Evolutionary conservation across 202 grass and related monocot species (phyloP).

Genomic region (Cymbopogon flexuosus): DNA sequence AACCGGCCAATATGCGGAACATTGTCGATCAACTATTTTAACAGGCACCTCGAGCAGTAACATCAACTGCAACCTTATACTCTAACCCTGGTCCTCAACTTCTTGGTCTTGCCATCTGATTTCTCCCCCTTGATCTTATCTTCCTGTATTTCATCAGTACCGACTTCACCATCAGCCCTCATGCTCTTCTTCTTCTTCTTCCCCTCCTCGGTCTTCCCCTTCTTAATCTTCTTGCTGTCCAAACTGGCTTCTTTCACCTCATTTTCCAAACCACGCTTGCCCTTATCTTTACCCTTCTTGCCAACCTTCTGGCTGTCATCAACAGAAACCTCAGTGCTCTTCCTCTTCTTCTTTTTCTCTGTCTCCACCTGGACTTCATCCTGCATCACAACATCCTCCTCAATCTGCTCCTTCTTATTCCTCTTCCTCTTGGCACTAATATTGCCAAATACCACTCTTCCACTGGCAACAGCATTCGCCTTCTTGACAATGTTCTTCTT

Average conservation of each 20-base stretch:
- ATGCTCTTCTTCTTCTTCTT: neutral
- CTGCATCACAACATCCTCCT: constrained; percentile 9
- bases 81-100: constrained; percentile 27
- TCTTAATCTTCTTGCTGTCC: constrained; percentile 28
- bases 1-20: neutral
- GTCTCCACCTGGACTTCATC: neutral
- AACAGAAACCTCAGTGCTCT: neutral
- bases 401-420: constrained; percentile 37
- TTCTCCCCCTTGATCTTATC: constrained; percentile 32
- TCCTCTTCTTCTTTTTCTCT: constrained; percentile 41
- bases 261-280: neutral
- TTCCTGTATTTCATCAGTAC: neutral
- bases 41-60: neutral
- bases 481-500: constrained; percentile 25
- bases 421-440: constrained; percentile 35
- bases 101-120: constrained; percentile 23
- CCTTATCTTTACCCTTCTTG: constrained; percentile 35
- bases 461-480: neutral
- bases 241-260: constrained; percentile 22
- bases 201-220: constrained; percentile 1
- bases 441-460: neutral
- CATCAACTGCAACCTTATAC: constrained; percentile 15
- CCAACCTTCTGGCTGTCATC: constrained; percentile 13
- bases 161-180: constrained; percentile 29
- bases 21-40: neutral